Evolutionary conservation across 192 early-diverging fungal genomes (phyloP).

Genomic region (Coemansia umbellata): DNA sequence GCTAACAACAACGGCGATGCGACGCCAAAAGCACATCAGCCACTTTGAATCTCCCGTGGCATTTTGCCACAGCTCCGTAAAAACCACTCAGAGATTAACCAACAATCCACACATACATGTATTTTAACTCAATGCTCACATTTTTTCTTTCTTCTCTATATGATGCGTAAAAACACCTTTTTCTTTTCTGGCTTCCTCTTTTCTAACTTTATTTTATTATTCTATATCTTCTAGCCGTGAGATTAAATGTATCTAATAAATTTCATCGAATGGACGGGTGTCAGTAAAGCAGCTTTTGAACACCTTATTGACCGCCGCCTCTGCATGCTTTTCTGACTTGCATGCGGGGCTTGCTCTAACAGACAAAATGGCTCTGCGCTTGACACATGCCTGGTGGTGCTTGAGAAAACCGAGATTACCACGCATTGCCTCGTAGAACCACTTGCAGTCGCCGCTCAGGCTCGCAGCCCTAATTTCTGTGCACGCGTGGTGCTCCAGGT

Average conservation of each 20-base stretch:
- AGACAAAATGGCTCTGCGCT: conserved; percentile 79
- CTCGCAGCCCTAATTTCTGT: conserved; percentile 78
- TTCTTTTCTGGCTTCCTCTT: too few relatives aligned
- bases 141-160: too few relatives aligned
- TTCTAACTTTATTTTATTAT: background rate
- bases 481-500: conserved; percentile 76
- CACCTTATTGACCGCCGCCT: conserved; percentile 80
- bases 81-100: too few relatives aligned
- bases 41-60: too few relatives aligned
- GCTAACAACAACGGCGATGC: background rate
- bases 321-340: conserved; percentile 69
- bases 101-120: too few relatives aligned
- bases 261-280: conserved; percentile 95
- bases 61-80: too few relatives aligned
- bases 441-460: conserved; percentile 74
- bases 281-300: conserved; percentile 90
- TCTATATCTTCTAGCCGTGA: too few relatives aligned
- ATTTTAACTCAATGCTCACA: too few relatives aligned
- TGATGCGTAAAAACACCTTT: too few relatives aligned
- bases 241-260: conserved; percentile 50
- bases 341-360: conserved; percentile 73
- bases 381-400: conserved; percentile 84
- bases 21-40: conserved; percentile 1
- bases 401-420: conserved; percentile 67
- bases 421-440: conserved; percentile 64